Evolutionary conservation across 805 yeast genomes (phyloP).

Genomic region (Dipodascus geniculatus): DNA sequence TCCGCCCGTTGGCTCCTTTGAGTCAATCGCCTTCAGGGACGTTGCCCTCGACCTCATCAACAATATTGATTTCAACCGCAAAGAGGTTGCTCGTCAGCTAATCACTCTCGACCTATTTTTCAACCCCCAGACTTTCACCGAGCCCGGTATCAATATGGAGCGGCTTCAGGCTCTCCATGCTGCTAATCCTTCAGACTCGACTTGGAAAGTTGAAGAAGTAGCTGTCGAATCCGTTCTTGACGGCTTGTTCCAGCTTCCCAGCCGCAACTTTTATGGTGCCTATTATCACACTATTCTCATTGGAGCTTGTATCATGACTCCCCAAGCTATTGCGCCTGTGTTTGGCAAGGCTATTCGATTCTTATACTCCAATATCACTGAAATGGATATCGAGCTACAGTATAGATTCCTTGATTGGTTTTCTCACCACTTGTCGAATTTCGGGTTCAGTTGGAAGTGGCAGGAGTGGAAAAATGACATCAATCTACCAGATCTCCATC

Average conservation of each 20-base stretch:
- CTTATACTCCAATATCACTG: constrained; percentile 54
- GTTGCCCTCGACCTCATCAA: constrained; percentile 62
- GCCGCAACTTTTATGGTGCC: constrained; percentile 50
- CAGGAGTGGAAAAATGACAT: constrained; percentile 64
- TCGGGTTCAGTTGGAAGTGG: constrained; percentile 97
- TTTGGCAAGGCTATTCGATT: constrained; percentile 85
- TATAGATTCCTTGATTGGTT: constrained; percentile 80
- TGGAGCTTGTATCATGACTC: constrained; percentile 75
- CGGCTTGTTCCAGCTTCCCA: constrained; percentile 65
- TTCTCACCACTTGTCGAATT: constrained; percentile 83
- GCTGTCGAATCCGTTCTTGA: constrained; percentile 74
- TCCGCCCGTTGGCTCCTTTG: constrained; percentile 39
- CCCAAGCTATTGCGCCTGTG: constrained; percentile 81
- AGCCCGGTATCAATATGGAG: constrained; percentile 70
- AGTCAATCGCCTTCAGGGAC: constrained; percentile 61
- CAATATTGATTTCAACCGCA: constrained; percentile 78
- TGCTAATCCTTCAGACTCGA: constrained; percentile 36
- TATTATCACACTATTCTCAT: constrained; percentile 79
- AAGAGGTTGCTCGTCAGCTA: constrained; percentile 75
- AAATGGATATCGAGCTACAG: constrained; percentile 65
- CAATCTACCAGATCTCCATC: constrained; percentile 44
- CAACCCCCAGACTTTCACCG: constrained; percentile 49
- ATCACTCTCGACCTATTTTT: constrained; percentile 64
- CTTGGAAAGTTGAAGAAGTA: constrained; percentile 87
- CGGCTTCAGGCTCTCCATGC: constrained; percentile 30